A percentile compares a stretch with the other conserved stretches of the same genome.
Conservation (phyloP, 176 grass and related monocot genomes). For the Melocanna baccifera region DNA sequence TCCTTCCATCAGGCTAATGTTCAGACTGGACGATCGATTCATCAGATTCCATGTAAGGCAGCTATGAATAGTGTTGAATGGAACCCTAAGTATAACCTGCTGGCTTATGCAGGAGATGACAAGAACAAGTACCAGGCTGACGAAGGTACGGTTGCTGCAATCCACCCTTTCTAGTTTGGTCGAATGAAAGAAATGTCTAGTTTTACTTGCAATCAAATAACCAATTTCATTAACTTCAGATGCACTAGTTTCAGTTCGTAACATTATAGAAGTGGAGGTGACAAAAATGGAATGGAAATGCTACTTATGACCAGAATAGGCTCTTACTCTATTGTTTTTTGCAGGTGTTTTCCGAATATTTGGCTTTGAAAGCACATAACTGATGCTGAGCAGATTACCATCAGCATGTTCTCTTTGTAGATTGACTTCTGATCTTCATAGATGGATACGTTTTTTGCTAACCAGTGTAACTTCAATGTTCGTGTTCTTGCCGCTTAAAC, state of each 20-base stretch:
- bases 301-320: not conserved
- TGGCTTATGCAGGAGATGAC: constrained; percentile 96
- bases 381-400: not conserved
- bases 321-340: not conserved
- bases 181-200: not conserved
- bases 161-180: not conserved
- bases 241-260: constrained; percentile 3
- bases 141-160: constrained; percentile 53
- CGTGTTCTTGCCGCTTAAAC: not conserved
- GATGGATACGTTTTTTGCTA: not conserved
- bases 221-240: constrained; percentile 6
- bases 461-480: not conserved
- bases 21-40: constrained; percentile 82
- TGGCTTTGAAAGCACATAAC: constrained; percentile 69
- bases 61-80: constrained; percentile 97
- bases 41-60: constrained; percentile 96
- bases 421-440: constrained; percentile 13
- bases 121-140: constrained; percentile 95
- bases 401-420: constrained; percentile 20
- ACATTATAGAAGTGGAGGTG: not conserved
- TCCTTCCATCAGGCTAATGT: constrained; percentile 69
- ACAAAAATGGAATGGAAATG: not conserved
- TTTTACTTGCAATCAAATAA: not conserved
- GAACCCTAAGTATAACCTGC: constrained; percentile 94
- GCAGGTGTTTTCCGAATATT: constrained; percentile 88